Evolutionary conservation across 495 filamentous ascomycete genomes (phyloP), one percentile per base, ranked within the genome.

Genomic region (Penicillium tannophilum): DNA sequence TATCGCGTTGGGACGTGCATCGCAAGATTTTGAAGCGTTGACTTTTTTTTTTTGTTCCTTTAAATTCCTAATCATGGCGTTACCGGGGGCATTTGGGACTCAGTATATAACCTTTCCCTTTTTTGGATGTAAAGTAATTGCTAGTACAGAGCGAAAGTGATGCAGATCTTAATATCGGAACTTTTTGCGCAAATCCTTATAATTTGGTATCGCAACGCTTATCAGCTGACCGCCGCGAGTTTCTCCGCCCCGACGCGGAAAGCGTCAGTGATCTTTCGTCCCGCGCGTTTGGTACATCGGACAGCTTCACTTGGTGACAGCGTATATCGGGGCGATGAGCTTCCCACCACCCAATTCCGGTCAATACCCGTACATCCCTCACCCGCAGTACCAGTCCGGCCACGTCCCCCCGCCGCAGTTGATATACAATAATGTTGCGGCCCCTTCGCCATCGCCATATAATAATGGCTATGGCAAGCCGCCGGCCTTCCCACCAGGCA

Each of bases 261-360:
- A 45, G 52, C 55, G 46, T 41, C 26, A 48, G 14, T 41, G 39
- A 41, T 41, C 23, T 30, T 39, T 42, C 54, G 50, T 60, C 35
- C 54, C 48, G 53, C 59, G 52, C 52, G 60, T 55, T 50, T 9
- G 47, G 57, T 36, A 55, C 26, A 39, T n/a, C n/a, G 65, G 52
- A 54, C 56, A 54, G 61, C 61, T 63, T 48, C 44, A 64, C 61
- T 58, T 61, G 20, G 52, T 42, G 39, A 50, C 55, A 59, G 51
- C 60, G 63, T 52, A 69, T 68, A 58, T 67, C 64, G 72, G 69
- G 76, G 77, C 73, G 67, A 80, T 80, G 77, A 80, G 72, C 74
- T 80, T 71, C 62, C 75, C 76, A 76, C 76, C 77, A 50, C 73
- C 76, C 51, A 70, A 76, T 60, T 69, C 75, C 66, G 74, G 74